Percentiles rank a stretch among this genome's conserved stretches.
These are phyloP conservation scores for Osmanthus fragrans DNA, from an alignment of 257 asterid species.

Conservation along the genomic window DNA sequence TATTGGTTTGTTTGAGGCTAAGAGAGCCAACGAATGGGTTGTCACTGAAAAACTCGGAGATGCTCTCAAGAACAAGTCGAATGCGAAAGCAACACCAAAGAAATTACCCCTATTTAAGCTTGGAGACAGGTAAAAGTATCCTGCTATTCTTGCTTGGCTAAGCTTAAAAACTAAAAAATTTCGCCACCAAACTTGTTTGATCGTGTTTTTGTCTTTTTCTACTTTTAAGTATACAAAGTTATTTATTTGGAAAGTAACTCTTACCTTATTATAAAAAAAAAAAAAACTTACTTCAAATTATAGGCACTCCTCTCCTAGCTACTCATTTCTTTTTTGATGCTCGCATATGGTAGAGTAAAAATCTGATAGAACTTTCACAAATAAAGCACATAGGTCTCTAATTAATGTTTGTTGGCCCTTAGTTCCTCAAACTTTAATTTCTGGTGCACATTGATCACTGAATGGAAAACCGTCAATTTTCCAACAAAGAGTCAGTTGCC, in stretches of 20 bases:
- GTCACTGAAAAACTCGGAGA: conserved; percentile 72
- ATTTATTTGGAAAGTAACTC: neutral
- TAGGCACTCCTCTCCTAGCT: no score
- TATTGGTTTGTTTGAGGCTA: conserved; percentile 63
- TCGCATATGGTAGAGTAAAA: no score
- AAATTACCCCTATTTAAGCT: conserved; percentile 33
- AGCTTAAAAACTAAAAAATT: neutral
- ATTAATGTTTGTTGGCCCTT: no score
- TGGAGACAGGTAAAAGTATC: conserved; percentile 51
- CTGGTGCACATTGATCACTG: neutral
- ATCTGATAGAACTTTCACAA: no score
- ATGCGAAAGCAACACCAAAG: conserved; percentile 26
- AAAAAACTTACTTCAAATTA: no score
- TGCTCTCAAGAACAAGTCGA: conserved; percentile 42
- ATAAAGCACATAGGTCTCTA: no score
- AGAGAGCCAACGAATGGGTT: conserved; percentile 69
- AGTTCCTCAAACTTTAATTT: no score
- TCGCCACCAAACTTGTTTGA: neutral
- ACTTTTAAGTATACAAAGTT: neutral
- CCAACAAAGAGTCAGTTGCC: neutral
- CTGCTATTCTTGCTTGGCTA: neutral
- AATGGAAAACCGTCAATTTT: neutral
- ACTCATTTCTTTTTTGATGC: no score
- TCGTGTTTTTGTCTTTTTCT: no score
- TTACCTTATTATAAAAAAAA: no score